Base-by-base conservation (phyloP, 768 basidiomycete species). In the Gloeopeniophorella convolvens region DNA sequence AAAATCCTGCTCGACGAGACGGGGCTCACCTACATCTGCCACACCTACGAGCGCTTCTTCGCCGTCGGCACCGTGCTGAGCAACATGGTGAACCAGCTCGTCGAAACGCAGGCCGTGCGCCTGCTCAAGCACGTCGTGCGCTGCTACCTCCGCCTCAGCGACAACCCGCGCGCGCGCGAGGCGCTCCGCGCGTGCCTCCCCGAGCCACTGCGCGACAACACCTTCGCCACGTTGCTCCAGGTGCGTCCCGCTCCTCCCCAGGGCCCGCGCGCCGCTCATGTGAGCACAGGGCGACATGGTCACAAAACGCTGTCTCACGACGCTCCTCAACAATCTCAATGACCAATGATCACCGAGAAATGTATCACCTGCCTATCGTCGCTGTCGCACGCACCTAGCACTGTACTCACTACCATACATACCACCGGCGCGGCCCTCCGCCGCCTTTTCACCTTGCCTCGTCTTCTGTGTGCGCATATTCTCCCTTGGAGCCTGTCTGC, bases 21-120 rank as follows among this genome's bases (percentile, higher is more conserved):
- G 3, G 96, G 96, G 16, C 71, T 99, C 52, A 94, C 92, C 13
- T 99, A 99, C 67, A 99, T 98, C 63, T 98, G 96, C 62, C 96
- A 99, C 68, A 99, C 96, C n/a, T 99, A 99, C 65, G 96, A 99
- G 66, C 79, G 96, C 45, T 99, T 99, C 72, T 98, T 97, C 66
- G 96, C 96, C 12, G 96, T 99, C 46, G 96, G 95, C 15, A 96
- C 95, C 7, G 96, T 99, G 13, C 76, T 99, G 51, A 90, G 89
- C 73, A 97, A 96, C 67, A 99, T 99, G 96, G 96, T 98, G 58
- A 88, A 86, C 63, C 92, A 97, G 65, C 77, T 99, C 42, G 94
- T 98, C 46, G 95, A 99, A 69, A 96, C 89, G 2, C 96, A 97
- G 67, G 96, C 96, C 10, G 95, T 98, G 24, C 73, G 96, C 60